Conservation (phyloP, 306 rosid genomes). For the Chamaecrista fasciculata region DNA sequence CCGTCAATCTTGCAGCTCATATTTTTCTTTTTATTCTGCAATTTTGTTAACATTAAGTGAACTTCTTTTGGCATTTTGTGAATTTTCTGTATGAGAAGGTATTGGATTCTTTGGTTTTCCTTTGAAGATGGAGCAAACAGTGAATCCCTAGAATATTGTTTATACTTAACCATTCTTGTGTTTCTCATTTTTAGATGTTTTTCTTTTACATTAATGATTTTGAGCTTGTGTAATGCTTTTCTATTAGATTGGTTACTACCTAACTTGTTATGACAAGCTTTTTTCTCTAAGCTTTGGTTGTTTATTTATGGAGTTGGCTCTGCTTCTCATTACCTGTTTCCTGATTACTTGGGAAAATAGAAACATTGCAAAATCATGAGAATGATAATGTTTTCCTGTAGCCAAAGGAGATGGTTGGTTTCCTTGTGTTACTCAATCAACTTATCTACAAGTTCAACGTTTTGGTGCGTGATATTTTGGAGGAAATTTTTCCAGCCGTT, state of each 20-base stretch:
- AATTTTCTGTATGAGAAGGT: background rate
- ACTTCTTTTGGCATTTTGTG: background rate
- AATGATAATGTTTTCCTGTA: conserved; percentile 44
- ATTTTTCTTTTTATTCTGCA: background rate
- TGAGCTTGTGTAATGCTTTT: background rate
- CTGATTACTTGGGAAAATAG: conserved; percentile 4
- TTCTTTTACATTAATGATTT: background rate
- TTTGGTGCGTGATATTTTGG: conserved; percentile 68
- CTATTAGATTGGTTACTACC: background rate
- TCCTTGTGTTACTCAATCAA: conserved; percentile 85
- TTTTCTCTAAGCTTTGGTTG: background rate
- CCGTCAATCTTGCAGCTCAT: background rate
- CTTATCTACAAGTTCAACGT: conserved; percentile 89
- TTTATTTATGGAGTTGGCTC: background rate
- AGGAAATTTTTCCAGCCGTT: conserved; percentile 77
- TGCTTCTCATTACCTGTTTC: background rate
- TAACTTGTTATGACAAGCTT: background rate
- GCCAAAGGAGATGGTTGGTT: conserved; percentile 87
- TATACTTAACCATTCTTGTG: background rate
- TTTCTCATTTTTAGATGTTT: background rate
- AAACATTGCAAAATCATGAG: conserved; percentile 21
- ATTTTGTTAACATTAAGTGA: background rate
- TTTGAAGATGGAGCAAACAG: background rate
- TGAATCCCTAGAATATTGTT: background rate
- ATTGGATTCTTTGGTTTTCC: background rate